phyloP scores from a whole-genome alignment of 106 monocot genomes.

The Hemerocallis citrina region DNA sequence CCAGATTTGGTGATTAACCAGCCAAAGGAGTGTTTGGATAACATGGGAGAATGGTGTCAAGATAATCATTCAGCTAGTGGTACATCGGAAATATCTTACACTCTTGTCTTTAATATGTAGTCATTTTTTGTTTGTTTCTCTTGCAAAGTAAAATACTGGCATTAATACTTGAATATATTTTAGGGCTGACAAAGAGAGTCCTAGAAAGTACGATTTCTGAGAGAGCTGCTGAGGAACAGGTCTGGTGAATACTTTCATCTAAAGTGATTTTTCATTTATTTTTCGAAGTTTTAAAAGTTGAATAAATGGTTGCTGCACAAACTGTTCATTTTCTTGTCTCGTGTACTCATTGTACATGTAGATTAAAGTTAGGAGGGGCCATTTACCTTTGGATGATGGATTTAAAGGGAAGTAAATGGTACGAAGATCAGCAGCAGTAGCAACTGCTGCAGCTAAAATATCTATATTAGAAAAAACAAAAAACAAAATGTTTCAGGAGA shows the following conservation, averaged over 20 bases:
- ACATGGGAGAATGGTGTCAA: slow-evolving; percentile 90
- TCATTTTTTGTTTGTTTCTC: not conserved
- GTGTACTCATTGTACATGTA: not conserved
- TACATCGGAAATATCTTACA: slow-evolving; percentile 14
- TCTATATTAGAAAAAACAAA: too few species aligned
- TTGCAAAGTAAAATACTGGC: not conserved
- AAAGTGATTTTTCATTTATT: not conserved
- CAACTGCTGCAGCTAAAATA: too few species aligned
- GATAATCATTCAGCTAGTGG: slow-evolving; percentile 86
- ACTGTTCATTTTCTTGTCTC: too few species aligned
- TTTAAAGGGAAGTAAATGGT: not conserved
- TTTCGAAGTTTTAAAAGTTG: not conserved
- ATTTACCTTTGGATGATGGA: not conserved
- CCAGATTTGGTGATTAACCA: slow-evolving; percentile 89
- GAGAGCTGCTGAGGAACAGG: slow-evolving; percentile 84
- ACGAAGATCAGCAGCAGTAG: not conserved
- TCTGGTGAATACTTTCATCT: slow-evolving; percentile 5
- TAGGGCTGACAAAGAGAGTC: slow-evolving; percentile 76
- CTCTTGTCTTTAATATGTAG: not conserved
- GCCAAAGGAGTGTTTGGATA: slow-evolving; percentile 77
- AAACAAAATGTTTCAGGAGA: too few species aligned
- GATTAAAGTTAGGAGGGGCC: not conserved
- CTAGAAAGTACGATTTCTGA: slow-evolving; percentile 68
- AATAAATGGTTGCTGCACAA: too few species aligned
- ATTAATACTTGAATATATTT: slow-evolving; percentile 5